These are phyloP conservation scores for Pseudocercospora fuligena DNA, from an alignment of 2,329 filamentous ascomycete genomes.

Conservation along the genomic window DNA sequence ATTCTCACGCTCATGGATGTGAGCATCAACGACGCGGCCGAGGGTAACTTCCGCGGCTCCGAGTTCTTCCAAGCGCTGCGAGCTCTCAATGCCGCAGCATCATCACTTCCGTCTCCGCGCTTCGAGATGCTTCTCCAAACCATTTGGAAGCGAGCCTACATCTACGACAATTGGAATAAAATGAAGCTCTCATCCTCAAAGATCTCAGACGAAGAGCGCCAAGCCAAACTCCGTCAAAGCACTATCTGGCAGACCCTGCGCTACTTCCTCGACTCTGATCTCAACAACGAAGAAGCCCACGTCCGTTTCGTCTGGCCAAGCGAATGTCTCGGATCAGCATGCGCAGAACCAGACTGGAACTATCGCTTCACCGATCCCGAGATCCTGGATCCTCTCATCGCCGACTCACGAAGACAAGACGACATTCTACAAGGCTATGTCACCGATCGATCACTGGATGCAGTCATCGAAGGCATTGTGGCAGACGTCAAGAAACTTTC, in stretches of 20 bases:
- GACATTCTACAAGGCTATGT: constrained; percentile 67
- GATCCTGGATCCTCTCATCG: constrained; percentile 68
- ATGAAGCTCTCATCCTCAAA: constrained; percentile 48
- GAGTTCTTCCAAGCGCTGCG: constrained; percentile 78
- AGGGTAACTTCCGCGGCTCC: constrained; percentile 55
- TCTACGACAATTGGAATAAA: constrained; percentile 87
- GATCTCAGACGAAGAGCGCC: constrained; percentile 70
- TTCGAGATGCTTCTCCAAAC: constrained; percentile 61
- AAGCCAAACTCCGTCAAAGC: constrained; percentile 57
- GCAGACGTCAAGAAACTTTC: constrained; percentile 41
- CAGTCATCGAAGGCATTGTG: constrained; percentile 64
- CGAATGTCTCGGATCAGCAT: constrained; percentile 57
- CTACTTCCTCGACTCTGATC: constrained; percentile 24
- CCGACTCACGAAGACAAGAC: constrained; percentile 76
- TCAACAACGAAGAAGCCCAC: constrained; percentile 23
- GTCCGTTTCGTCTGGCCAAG: constrained; percentile 35
- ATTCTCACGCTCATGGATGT: constrained; percentile 77
- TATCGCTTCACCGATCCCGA: constrained; percentile 56
- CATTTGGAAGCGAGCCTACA: constrained; percentile 89
- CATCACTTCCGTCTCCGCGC: constrained; percentile 58
- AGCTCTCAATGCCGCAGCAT: constrained; percentile 58
- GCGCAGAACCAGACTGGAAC: constrained; percentile 64
- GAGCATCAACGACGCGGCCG: constrained; percentile 49
- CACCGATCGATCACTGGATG: constrained; percentile 69
- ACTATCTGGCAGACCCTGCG: constrained; percentile 54